A percentile compares a stretch with the other conserved stretches of the same genome.
phyloP scores from a whole-genome alignment of 176 grass and related monocot species.

The Musa acuminata region DNA sequence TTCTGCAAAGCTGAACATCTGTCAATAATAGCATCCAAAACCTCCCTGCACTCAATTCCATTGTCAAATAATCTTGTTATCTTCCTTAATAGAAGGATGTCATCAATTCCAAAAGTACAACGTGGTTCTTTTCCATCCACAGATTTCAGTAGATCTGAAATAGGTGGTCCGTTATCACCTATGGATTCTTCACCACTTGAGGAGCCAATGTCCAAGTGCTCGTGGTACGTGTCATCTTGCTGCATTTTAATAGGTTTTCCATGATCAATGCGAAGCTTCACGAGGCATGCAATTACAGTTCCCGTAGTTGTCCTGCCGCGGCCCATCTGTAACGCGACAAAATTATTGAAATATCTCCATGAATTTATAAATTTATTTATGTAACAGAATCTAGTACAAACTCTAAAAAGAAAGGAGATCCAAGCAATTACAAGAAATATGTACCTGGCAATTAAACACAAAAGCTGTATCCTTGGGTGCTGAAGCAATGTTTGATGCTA shows the following conservation, averaged over 20 bases:
- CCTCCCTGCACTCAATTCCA: conserved; percentile 72
- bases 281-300: conserved; percentile 87
- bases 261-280: conserved; percentile 74
- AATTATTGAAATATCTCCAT: conserved; percentile 1
- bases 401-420: not conserved
- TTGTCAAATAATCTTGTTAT: conserved; percentile 94
- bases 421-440: not conserved
- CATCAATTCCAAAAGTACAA: conserved; percentile 69
- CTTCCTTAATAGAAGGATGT: conserved; percentile 87
- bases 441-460: conserved; percentile 97
- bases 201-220: conserved; percentile 43
- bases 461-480: conserved; percentile 64
- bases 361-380: conserved; percentile 11
- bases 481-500: conserved; percentile 65
- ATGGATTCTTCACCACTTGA: conserved; percentile 66
- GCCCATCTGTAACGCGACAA: conserved; percentile 55
- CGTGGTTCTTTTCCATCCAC: conserved; percentile 30
- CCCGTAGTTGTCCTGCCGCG: conserved; percentile 94
- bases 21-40: conserved; percentile 81
- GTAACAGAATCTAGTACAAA: not conserved
- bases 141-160: conserved; percentile 33
- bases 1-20: conserved; percentile 93
- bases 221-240: conserved; percentile 29
- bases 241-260: conserved; percentile 72
- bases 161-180: conserved; percentile 32